A percentile compares a stretch with the other conserved stretches of the same genome.
phyloP scores from a whole-genome alignment of 768 basidiomycete species.

The Hemileccinum rubropunctum region DNA sequence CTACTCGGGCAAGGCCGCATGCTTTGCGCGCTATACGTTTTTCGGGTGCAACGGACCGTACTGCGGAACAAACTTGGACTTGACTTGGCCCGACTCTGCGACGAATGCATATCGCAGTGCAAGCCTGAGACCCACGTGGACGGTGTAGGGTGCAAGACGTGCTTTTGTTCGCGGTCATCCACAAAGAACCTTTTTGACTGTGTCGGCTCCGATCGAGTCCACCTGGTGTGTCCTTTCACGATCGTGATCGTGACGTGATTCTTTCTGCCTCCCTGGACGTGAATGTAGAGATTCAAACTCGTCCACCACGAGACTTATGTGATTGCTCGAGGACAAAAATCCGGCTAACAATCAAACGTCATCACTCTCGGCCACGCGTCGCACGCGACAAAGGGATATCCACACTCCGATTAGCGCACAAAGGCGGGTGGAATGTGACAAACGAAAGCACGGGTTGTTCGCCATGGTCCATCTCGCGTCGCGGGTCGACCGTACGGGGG shows the following conservation, averaged over 20 bases:
- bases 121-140: too few relatives aligned
- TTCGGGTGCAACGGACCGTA: background rate
- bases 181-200: background rate
- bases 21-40: background rate
- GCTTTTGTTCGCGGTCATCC: too few relatives aligned
- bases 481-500: background rate
- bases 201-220: background rate
- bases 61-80: background rate
- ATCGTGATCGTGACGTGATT: background rate
- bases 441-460: background rate
- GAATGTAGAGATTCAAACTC: background rate
- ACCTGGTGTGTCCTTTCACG: background rate
- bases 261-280: background rate
- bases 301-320: background rate
- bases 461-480: background rate
- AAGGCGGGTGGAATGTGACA: conserved; percentile 10
- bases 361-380: conserved; percentile 1
- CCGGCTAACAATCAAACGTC: background rate
- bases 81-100: too few relatives aligned
- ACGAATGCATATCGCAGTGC: too few relatives aligned
- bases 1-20: background rate
- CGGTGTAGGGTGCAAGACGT: too few relatives aligned
- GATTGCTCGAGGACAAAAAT: background rate
- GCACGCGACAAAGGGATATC: conserved; percentile 11
- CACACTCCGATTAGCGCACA: conserved; percentile 7